Evolutionary conservation across 2,329 filamentous ascomycete species (phyloP).

Genomic region (Diaporthe citrichinensis): DNA sequence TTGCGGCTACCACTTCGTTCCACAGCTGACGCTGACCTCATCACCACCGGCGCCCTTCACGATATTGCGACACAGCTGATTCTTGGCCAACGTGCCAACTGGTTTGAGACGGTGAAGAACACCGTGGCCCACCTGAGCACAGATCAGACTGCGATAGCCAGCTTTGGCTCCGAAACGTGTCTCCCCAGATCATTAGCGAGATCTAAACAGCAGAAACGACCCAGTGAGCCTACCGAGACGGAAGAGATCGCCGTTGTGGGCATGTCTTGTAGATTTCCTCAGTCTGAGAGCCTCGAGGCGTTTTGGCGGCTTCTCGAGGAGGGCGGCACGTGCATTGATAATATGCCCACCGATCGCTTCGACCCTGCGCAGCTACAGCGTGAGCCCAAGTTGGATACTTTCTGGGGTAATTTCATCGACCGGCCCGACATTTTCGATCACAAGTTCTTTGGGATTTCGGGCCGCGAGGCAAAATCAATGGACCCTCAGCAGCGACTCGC

Average conservation of each 20-base stretch:
- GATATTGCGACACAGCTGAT: constrained; percentile 34
- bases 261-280: constrained; percentile 52
- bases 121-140: not conserved
- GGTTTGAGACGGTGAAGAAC: constrained; percentile 34
- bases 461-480: constrained; percentile 46
- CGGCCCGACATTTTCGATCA: constrained; percentile 42
- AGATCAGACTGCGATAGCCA: not conserved
- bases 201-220: not conserved
- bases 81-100: constrained; percentile 33
- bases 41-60: constrained; percentile 29
- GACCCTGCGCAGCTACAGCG: not conserved
- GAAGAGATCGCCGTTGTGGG: constrained; percentile 53
- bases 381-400: not conserved
- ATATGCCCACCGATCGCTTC: constrained; percentile 22
- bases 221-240: not conserved
- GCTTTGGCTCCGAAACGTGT: constrained; percentile 22
- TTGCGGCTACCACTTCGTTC: constrained; percentile 38
- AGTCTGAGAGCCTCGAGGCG: constrained; percentile 52
- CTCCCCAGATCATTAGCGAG: constrained; percentile 21
- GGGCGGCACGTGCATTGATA: constrained; percentile 39
- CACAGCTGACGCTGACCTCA: constrained; percentile 35
- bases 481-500: constrained; percentile 49
- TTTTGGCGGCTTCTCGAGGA: constrained; percentile 50
- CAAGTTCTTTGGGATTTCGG: constrained; percentile 46
- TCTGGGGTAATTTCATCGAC: constrained; percentile 36